A percentile compares a stretch with the other conserved stretches of the same genome.
These are phyloP conservation scores for Phaeosphaeriaceae sp. DNA, from an alignment of 2,329 filamentous ascomycete genomes.

Conservation along the genomic window DNA sequence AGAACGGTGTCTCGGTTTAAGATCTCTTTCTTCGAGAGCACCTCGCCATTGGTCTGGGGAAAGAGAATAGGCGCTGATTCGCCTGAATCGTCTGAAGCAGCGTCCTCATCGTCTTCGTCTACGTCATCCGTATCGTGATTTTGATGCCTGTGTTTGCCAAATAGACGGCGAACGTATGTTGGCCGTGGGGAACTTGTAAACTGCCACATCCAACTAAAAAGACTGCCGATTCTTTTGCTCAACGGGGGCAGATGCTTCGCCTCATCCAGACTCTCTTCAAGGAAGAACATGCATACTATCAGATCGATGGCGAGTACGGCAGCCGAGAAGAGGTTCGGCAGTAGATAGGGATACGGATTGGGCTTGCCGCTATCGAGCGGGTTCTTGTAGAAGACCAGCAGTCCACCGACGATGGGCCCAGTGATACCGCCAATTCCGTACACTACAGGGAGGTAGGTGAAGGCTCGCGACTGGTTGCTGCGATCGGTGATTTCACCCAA, in stretches of 20 bases:
- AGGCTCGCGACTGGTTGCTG: conserved; percentile 91
- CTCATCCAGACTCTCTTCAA: conserved; percentile 85
- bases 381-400: conserved; percentile 73
- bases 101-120: conserved; percentile 53
- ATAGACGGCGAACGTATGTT: conserved; percentile 62
- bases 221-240: conserved; percentile 63
- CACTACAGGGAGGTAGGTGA: conserved; percentile 94
- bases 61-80: conserved; percentile 50
- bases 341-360: conserved; percentile 79
- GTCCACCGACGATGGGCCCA: conserved; percentile 87
- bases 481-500: conserved; percentile 94
- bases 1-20: conserved; percentile 83
- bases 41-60: conserved; percentile 48
- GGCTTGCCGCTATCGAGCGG: conserved; percentile 60
- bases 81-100: conserved; percentile 46
- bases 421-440: conserved; percentile 95
- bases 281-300: conserved; percentile 76
- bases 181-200: conserved; percentile 68
- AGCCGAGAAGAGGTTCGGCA: conserved; percentile 82
- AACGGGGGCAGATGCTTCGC: conserved; percentile 68
- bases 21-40: conserved; percentile 65
- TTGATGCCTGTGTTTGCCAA: conserved; percentile 36
- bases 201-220: conserved; percentile 76
- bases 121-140: conserved; percentile 42
- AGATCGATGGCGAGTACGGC: conserved; percentile 76